Percentiles rank a stretch among this genome's conserved stretches.
Evolutionary conservation across 2,329 filamentous ascomycete genomes (phyloP).

Genomic region (Elsinoe perseae): DNA sequence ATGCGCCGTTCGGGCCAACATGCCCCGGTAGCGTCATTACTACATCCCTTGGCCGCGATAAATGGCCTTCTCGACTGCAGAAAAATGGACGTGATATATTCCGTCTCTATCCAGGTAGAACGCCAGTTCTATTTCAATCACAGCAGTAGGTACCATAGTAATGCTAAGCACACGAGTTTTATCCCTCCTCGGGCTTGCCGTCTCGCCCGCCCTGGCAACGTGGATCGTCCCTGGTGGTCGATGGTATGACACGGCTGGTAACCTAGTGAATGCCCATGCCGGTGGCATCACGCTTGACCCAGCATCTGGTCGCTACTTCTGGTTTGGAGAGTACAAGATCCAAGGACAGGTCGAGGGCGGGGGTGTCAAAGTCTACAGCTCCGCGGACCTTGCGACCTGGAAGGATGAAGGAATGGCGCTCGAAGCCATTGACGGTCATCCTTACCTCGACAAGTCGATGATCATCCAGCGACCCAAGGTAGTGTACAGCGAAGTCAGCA

Average conservation of each 20-base stretch:
- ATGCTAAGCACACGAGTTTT: neutral
- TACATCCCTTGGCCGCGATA: neutral
- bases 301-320: conserved; percentile 38
- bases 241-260: conserved; percentile 54
- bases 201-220: conserved; percentile 30
- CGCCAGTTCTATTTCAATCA: neutral
- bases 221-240: conserved; percentile 56
- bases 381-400: conserved; percentile 54
- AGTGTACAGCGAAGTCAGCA: conserved; percentile 47
- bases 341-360: conserved; percentile 53
- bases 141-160: neutral
- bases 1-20: neutral
- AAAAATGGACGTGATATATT: neutral
- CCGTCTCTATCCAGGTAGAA: neutral
- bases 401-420: conserved; percentile 50
- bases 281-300: conserved; percentile 49
- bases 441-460: conserved; percentile 47
- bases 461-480: conserved; percentile 59
- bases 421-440: conserved; percentile 48
- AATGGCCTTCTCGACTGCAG: neutral
- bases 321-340: conserved; percentile 56
- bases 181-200: neutral
- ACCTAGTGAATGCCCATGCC: conserved; percentile 56
- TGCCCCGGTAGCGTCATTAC: neutral
- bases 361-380: conserved; percentile 54